These are phyloP conservation scores for Trichoderma harzianum DNA, from an alignment of 2,329 filamentous ascomycete species.

Conservation along the genomic window DNA sequence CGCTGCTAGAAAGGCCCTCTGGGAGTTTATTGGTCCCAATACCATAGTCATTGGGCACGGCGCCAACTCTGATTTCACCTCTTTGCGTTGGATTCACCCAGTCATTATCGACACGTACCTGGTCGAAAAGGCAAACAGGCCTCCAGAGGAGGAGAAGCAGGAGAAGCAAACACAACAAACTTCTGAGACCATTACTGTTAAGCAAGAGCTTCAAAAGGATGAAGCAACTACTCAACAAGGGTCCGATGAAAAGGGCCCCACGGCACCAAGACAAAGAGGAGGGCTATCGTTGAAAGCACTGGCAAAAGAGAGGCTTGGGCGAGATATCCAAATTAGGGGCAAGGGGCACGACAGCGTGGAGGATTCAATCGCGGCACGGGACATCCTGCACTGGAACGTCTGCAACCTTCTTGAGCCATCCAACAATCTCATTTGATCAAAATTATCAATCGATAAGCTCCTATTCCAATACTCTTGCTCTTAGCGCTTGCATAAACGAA, in stretches of 20 bases:
- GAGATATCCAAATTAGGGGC: constrained; percentile 38
- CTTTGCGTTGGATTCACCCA: constrained; percentile 47
- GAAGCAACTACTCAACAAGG: neutral
- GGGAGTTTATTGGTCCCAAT: constrained; percentile 40
- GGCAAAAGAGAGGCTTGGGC: constrained; percentile 34
- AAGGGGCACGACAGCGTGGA: constrained; percentile 43
- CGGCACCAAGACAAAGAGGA: constrained; percentile 19
- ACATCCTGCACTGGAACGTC: constrained; percentile 40
- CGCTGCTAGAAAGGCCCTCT: constrained; percentile 41
- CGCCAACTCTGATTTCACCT: constrained; percentile 40
- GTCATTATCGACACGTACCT: constrained; percentile 45
- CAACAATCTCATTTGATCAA: neutral
- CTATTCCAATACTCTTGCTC: neutral
- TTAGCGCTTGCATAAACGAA: neutral
- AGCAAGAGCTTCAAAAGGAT: neutral
- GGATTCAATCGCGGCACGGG: constrained; percentile 43
- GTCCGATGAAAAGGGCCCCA: constrained; percentile 6
- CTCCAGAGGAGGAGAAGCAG: constrained; percentile 18
- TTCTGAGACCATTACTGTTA: neutral
- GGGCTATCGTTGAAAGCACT: constrained; percentile 40
- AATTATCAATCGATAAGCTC: neutral
- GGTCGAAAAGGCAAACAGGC: constrained; percentile 27
- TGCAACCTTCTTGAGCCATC: neutral
- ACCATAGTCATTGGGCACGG: constrained; percentile 50
- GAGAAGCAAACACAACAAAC: constrained; percentile 9